These are phyloP conservation scores for Pseudocercospora fuligena DNA, from an alignment of 2,329 filamentous ascomycete species.

Conservation along the genomic window DNA sequence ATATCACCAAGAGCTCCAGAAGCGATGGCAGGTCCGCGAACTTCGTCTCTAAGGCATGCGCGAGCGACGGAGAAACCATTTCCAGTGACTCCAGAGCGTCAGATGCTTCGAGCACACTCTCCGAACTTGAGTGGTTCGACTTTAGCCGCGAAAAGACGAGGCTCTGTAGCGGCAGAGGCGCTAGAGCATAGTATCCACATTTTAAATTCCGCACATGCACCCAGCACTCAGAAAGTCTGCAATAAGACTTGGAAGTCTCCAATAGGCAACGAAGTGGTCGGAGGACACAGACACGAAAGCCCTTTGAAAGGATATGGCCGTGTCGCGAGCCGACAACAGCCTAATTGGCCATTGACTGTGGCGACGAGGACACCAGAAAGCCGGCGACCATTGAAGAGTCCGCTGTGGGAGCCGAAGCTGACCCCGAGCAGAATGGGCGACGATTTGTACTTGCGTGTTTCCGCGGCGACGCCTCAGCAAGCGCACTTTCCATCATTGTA, in stretches of 20 bases:
- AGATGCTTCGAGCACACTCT: slow-evolving; percentile 17
- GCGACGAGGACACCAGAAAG: slow-evolving; percentile 26
- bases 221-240: slow-evolving; percentile 22
- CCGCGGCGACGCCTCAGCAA: slow-evolving; percentile 32
- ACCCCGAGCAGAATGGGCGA: slow-evolving; percentile 70
- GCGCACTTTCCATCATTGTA: slow-evolving; percentile 20
- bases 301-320: slow-evolving; percentile 40
- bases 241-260: neutral
- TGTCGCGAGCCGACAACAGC: slow-evolving; percentile 19
- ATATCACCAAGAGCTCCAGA: slow-evolving; percentile 16
- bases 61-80: slow-evolving; percentile 1
- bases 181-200: slow-evolving; percentile 45
- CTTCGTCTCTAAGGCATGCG: slow-evolving; percentile 15
- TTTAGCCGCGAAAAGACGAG: slow-evolving; percentile 45
- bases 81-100: slow-evolving; percentile 23
- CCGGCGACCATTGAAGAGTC: slow-evolving; percentile 40
- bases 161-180: slow-evolving; percentile 41
- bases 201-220: slow-evolving; percentile 27
- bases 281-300: slow-evolving; percentile 25
- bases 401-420: slow-evolving; percentile 66
- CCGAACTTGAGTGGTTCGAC: slow-evolving; percentile 37
- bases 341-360: slow-evolving; percentile 22
- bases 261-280: neutral
- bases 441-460: slow-evolving; percentile 61
- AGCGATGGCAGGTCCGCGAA: slow-evolving; percentile 3